phyloP scores from a whole-genome alignment of 352 stramenopile genomes.

The Globisporangium spinosum region DNA sequence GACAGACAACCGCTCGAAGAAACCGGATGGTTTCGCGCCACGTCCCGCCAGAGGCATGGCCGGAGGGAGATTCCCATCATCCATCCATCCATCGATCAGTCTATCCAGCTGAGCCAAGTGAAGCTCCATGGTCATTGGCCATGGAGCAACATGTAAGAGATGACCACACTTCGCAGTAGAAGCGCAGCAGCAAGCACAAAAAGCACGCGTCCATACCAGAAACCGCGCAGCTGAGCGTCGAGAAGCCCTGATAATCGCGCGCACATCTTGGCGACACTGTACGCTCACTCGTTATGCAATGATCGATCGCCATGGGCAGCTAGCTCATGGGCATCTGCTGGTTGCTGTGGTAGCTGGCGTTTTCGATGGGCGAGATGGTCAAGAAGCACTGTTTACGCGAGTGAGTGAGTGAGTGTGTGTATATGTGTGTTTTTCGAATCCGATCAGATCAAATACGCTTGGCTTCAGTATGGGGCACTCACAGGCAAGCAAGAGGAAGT shows the following conservation, averaged over 20 bases:
- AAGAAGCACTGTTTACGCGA: neutral
- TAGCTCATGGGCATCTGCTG: neutral
- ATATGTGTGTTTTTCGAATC: neutral
- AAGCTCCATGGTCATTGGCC: neutral
- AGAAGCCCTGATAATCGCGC: neutral
- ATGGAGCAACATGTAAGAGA: neutral
- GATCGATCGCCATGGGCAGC: neutral
- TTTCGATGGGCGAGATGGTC: neutral
- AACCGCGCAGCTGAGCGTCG: neutral
- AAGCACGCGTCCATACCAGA: neutral
- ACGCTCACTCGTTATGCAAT: neutral
- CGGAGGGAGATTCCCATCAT: neutral
- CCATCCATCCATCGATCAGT: neutral
- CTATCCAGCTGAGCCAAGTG: neutral
- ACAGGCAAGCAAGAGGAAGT: neutral
- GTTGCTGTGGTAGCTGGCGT: too few relatives aligned
- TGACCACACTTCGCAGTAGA: neutral
- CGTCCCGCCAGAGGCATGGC: neutral
- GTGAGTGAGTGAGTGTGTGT: too few relatives aligned
- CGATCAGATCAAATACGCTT: neutral
- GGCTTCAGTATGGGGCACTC: neutral
- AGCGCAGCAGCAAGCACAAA: neutral
- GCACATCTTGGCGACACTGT: neutral
- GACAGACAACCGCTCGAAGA: constrained; percentile 4
- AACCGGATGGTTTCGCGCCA: constrained; percentile 14